These are phyloP conservation scores for Hypoxylon sp. DNA, from an alignment of 2,329 filamentous ascomycete genomes.

Conservation along the genomic window DNA sequence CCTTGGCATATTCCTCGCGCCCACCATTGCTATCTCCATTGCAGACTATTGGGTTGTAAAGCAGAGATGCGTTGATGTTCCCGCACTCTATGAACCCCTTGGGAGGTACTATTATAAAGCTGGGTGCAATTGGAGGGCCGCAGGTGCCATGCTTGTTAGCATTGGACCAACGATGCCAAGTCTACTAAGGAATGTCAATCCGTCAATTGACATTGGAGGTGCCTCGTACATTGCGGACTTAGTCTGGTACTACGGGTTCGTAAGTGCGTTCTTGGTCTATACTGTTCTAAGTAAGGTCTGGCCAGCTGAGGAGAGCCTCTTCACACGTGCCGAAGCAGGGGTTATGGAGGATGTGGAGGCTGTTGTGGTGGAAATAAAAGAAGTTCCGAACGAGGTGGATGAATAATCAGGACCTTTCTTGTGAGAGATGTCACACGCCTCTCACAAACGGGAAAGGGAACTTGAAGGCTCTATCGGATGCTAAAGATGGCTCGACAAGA, in stretches of 20 bases:
- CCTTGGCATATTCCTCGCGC: slow-evolving; percentile 30
- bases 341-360: neutral
- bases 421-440: neutral
- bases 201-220: slow-evolving; percentile 15
- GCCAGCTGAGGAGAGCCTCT: slow-evolving; percentile 12
- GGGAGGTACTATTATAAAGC: slow-evolving; percentile 20
- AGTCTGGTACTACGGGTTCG: slow-evolving; percentile 14
- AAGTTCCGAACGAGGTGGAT: neutral
- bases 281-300: slow-evolving; percentile 2
- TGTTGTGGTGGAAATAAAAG: neutral
- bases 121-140: slow-evolving; percentile 24
- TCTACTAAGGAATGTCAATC: slow-evolving; percentile 11
- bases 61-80: slow-evolving; percentile 15
- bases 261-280: slow-evolving; percentile 4
- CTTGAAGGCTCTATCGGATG: neutral
- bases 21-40: slow-evolving; percentile 33
- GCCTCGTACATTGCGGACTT: slow-evolving; percentile 12
- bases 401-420: neutral
- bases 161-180: slow-evolving; percentile 15
- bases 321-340: neutral
- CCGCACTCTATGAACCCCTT: slow-evolving; percentile 27
- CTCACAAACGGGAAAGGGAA: neutral
- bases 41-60: slow-evolving; percentile 40
- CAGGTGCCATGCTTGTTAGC: slow-evolving; percentile 13
- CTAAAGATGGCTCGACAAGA: neutral